phyloP scores from a whole-genome alignment of 192 early-diverging fungal species.

The Podochytrium sp. region DNA sequence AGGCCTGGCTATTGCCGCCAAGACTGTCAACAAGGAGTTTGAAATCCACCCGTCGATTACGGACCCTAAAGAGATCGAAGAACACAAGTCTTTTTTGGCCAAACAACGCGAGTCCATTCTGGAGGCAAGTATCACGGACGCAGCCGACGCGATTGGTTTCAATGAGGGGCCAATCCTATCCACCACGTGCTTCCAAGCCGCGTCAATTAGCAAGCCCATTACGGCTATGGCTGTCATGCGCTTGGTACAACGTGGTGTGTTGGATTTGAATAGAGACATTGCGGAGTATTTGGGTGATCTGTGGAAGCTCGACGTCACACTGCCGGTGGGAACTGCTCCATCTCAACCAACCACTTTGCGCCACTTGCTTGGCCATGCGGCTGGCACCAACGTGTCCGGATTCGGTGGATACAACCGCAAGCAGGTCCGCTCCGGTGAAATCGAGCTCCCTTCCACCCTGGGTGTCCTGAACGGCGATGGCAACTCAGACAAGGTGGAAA shows the following conservation, averaged over 20 bases:
- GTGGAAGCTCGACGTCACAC: neutral
- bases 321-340: neutral
- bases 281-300: slow-evolving; percentile 14
- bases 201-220: slow-evolving; percentile 41
- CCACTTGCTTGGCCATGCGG: slow-evolving; percentile 36
- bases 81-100: too few species aligned
- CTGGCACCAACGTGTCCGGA: slow-evolving; percentile 29
- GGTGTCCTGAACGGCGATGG: slow-evolving; percentile 27
- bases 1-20: too few species aligned
- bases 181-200: slow-evolving; percentile 39
- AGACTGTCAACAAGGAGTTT: too few species aligned
- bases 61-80: too few species aligned
- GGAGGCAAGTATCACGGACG: too few species aligned
- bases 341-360: slow-evolving; percentile 27
- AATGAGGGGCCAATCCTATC: neutral
- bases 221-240: slow-evolving; percentile 34
- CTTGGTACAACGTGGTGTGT: slow-evolving; percentile 36
- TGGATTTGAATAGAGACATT: slow-evolving; percentile 44
- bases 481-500: slow-evolving; percentile 20
- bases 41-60: too few species aligned
- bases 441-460: slow-evolving; percentile 16
- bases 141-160: too few species aligned
- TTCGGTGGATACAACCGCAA: slow-evolving; percentile 38
- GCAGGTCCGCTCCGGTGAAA: neutral
- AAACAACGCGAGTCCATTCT: too few species aligned